phyloP scores from a whole-genome alignment of 768 basidiomycete genomes.

The Butyriboletus loyo region DNA sequence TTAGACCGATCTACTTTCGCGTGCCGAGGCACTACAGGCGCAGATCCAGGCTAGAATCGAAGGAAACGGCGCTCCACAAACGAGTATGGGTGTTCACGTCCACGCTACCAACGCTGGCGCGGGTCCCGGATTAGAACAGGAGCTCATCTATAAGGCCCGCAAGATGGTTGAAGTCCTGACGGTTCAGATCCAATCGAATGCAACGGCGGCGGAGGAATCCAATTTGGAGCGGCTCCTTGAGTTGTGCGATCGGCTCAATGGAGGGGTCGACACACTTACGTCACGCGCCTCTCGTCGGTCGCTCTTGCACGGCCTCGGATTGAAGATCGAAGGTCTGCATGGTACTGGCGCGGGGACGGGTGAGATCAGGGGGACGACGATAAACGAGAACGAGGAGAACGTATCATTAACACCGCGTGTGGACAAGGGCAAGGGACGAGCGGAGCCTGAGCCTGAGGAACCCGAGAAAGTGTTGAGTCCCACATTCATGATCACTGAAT shows the following conservation, averaged over 20 bases:
- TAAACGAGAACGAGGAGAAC: slow-evolving; percentile 27
- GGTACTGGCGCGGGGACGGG: slow-evolving; percentile 20
- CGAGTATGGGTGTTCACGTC: not conserved
- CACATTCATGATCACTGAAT: slow-evolving; percentile 49
- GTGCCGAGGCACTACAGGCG: slow-evolving; percentile 43
- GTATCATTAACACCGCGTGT: slow-evolving; percentile 55
- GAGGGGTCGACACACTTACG: slow-evolving; percentile 49
- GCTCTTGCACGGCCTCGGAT: slow-evolving; percentile 44
- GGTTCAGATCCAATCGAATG: slow-evolving; percentile 44
- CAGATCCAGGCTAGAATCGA: slow-evolving; percentile 33
- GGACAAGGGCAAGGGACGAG: slow-evolving; percentile 78
- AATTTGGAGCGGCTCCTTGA: slow-evolving; percentile 65
- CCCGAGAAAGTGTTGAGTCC: slow-evolving; percentile 73
- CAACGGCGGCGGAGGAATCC: slow-evolving; percentile 48
- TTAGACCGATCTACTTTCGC: slow-evolving; percentile 11
- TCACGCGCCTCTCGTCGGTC: slow-evolving; percentile 38
- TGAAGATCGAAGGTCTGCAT: slow-evolving; percentile 33
- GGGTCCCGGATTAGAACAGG: slow-evolving; percentile 16
- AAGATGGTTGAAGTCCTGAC: slow-evolving; percentile 52
- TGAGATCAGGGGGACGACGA: not conserved
- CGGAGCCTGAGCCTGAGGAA: slow-evolving; percentile 64
- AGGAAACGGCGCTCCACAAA: not conserved
- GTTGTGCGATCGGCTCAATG: slow-evolving; percentile 69
- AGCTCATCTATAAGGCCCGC: slow-evolving; percentile 48
- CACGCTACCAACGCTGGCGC: not conserved